Evolutionary conservation across 768 basidiomycete species (phyloP), one percentile per base, ranked within the genome.

Genomic region (Melanogaster broomeanus): DNA sequence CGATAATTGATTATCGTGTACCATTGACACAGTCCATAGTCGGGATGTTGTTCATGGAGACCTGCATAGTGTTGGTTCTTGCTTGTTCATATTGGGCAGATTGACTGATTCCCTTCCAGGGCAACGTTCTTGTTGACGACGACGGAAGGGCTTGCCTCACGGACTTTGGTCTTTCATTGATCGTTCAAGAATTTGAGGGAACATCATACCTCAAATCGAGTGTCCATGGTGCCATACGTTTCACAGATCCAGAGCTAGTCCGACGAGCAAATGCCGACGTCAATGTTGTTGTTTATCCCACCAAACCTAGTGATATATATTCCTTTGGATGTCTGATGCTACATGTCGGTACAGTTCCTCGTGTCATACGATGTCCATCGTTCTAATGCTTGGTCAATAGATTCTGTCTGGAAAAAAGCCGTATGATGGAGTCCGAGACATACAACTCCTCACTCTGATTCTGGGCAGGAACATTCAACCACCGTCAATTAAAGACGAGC

Each of bases 111-210:
- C 37, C 13, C 39, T 15, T 10, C n/a, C 25, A 66, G 67, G 65
- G 44, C 15, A 81, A 81, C 51, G 72, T 81, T 43, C 65, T 81
- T 22, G 68, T 81, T 12, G 70, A 71, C 8, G 67, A 64, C 6
- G 27, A 65, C 4, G 68, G 68, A 16, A 62, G 68, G 12, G 79
- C 79, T 12, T 75, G 74, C 42, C 64, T 81, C 8, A 72, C 77
- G 2, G 79, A 81, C 57, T 81, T 81, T 53, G 79, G 80, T 6
- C 66, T 78, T 16, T 66, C 64, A 2, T 22, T 66, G 16, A 42
- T 52, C 48, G 47, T 16, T 4, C 11, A 24, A 10, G 69, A 71
- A 22, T 65, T 69, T 22, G 21, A 53, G 39, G 67, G 58, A 12
- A 65, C 67, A 25, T 46, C 65, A 10, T 66, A 66, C 41, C 18